Evolutionary conservation across 306 rosid genomes (phyloP).

Genomic region (Cicer bijugum): DNA sequence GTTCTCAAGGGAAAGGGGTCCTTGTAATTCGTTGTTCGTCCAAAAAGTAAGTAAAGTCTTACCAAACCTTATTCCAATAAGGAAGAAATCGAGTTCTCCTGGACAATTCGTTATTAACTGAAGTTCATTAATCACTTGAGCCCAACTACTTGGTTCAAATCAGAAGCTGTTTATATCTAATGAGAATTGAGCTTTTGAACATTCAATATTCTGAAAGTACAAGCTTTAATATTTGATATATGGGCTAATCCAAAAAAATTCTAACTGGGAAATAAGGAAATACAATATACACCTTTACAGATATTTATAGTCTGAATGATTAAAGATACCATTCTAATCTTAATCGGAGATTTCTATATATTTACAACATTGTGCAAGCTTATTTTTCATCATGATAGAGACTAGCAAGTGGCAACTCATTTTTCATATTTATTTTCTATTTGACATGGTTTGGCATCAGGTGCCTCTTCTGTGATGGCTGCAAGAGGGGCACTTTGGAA

Average conservation of each 20-base stretch:
- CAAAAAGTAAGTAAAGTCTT: too few relatives aligned
- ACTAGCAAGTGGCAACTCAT: conserved; percentile 7
- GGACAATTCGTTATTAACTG: too few relatives aligned
- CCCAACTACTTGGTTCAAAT: too few relatives aligned
- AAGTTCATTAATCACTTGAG: too few relatives aligned
- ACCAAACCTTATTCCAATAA: too few relatives aligned
- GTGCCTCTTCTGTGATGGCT: conserved; percentile 85
- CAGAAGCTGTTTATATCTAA: background rate
- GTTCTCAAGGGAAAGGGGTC: too few relatives aligned
- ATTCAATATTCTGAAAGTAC: background rate
- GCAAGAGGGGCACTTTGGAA: conserved; percentile 98
- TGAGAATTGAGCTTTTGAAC: conserved; percentile 1
- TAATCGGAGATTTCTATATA: background rate
- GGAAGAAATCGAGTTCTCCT: too few relatives aligned
- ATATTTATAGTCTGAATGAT: background rate
- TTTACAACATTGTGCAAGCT: background rate
- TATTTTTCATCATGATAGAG: background rate
- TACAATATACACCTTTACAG: background rate
- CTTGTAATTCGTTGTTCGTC: too few relatives aligned
- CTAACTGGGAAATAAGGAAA: background rate
- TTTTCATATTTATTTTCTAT: conserved; percentile 36
- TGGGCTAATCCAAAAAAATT: background rate
- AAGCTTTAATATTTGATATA: background rate
- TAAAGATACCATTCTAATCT: background rate
- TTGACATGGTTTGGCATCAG: conserved; percentile 48